These are phyloP conservation scores for Bertia moriformis DNA, from an alignment of 2,329 filamentous ascomycete genomes.

Conservation along the genomic window DNA sequence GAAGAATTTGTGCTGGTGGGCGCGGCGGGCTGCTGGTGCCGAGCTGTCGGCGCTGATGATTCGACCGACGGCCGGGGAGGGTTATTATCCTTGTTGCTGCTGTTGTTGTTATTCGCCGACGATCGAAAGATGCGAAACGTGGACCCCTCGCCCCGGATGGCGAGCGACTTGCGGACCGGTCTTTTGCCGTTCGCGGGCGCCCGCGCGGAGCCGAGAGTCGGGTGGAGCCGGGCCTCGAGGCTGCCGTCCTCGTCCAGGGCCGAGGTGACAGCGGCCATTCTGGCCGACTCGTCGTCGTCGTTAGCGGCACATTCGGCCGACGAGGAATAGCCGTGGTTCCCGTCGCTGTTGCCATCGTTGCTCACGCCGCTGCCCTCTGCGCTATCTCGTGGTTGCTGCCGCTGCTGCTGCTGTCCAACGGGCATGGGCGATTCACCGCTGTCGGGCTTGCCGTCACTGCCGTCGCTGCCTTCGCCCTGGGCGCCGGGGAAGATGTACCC, in stretches of 20 bases:
- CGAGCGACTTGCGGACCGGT: not conserved
- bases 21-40: too few relatives aligned
- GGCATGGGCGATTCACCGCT: conserved; percentile 37
- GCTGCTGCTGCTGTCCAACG: conserved; percentile 31
- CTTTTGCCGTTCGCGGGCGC: not conserved
- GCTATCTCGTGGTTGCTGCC: not conserved
- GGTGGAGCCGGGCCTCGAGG: too few relatives aligned
- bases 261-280: not conserved
- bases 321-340: too few relatives aligned
- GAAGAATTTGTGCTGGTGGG: conserved; percentile 18
- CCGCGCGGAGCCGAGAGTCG: too few relatives aligned
- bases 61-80: too few relatives aligned
- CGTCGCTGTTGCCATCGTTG: not conserved
- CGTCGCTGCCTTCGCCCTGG: conserved; percentile 24
- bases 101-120: not conserved
- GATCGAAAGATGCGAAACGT: too few relatives aligned
- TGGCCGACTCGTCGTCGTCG: not conserved
- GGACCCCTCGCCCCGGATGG: not conserved
- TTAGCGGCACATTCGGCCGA: not conserved
- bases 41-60: conserved; percentile 13
- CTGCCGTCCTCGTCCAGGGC: too few relatives aligned
- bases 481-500: conserved; percentile 93
- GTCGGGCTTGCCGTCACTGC: conserved; percentile 36
- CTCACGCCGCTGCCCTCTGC: too few relatives aligned
- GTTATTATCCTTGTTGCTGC: conserved; percentile 4